Base-by-base conservation (phyloP, 2,329 filamentous ascomycete species). In the Biscogniauxia marginata region DNA sequence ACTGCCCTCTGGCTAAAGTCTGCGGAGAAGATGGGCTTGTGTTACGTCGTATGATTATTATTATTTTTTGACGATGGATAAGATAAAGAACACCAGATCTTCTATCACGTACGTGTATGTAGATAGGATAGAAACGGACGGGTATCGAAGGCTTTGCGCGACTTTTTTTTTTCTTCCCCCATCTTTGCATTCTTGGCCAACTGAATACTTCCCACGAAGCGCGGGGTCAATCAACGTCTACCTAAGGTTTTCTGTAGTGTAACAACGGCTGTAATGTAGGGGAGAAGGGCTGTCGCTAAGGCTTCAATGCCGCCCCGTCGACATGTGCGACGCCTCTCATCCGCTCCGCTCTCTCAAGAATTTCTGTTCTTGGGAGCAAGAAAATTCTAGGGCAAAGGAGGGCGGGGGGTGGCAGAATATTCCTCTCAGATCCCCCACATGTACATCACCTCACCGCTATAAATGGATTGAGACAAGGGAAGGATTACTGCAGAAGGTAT, bases 181-280 rank as follows among this genome's bases (percentile, higher is more conserved):
- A 4, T 16, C n/a, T 16, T 39, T 39, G 30, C 30, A 39, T 2
- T 11, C 30, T 39, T 39, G 30, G 30, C 30, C n/a, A 11, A 5
- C 30, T n/a, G 30, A 39, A 39, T 39, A 39, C 13, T 39, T 11
- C 30, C 30, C n/a, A 11, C n/a, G 30, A 39, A n/a, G 30, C 30
- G 30, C 30, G 30, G 30, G 30, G 30, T 39, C n/a, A 39, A 39
- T 39, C n/a, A 39, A 39, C 30, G 30, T 39, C 30, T 39, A 39
- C 30, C 30, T 39, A 46, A 20, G 18, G 20, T 46, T 20, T n/a
- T 16, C 6, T 49, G 48, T 49, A 18, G 24, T 49, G 48, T 49
- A 49, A 49, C 48, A 20, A 25, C 48, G 48, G 48, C 48, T 49
- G 48, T 23, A 48, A 39, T 39, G 30, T 39, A 9, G n/a, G 44